These are phyloP conservation scores for Amauroascus niger DNA, from an alignment of 2,329 filamentous ascomycete genomes.

Conservation along the genomic window DNA sequence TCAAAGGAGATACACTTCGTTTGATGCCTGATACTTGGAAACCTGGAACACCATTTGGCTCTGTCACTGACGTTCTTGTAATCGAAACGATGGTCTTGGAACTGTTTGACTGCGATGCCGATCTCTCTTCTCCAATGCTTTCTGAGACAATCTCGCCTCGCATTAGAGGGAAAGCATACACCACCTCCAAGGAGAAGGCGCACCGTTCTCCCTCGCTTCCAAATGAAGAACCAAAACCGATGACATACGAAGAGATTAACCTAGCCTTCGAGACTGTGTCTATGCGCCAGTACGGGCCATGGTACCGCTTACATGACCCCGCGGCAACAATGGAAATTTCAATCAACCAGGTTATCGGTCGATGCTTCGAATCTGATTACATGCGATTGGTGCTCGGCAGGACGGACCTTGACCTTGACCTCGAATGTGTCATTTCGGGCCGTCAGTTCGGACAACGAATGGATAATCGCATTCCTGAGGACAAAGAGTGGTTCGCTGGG, in stretches of 20 bases:
- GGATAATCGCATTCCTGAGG: constrained; percentile 42
- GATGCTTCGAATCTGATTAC: constrained; percentile 45
- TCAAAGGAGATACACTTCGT: constrained; percentile 46
- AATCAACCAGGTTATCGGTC: constrained; percentile 45
- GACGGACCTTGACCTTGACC: constrained; percentile 37
- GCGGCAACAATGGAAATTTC: constrained; percentile 39
- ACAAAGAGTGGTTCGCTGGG: constrained; percentile 48
- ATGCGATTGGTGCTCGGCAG: constrained; percentile 38
- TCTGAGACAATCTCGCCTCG: constrained; percentile 40
- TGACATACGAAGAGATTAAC: constrained; percentile 29
- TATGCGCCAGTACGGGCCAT: constrained; percentile 41
- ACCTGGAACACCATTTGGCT: constrained; percentile 12
- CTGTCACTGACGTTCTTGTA: constrained; percentile 44
- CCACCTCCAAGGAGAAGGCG: constrained; percentile 24
- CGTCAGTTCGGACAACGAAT: constrained; percentile 39
- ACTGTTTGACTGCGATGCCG: constrained; percentile 41
- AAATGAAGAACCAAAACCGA: constrained; percentile 17
- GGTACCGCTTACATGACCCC: constrained; percentile 43
- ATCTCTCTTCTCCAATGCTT: constrained; percentile 39
- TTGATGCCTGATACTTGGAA: constrained; percentile 34
- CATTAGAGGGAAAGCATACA: constrained; percentile 44
- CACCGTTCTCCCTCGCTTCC: constrained; percentile 17
- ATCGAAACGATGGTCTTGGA: constrained; percentile 46
- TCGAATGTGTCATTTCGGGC: constrained; percentile 38
- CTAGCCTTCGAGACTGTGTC: constrained; percentile 31